phyloP scores from a whole-genome alignment of 768 basidiomycete genomes.

The Serendipita vermifera region DNA sequence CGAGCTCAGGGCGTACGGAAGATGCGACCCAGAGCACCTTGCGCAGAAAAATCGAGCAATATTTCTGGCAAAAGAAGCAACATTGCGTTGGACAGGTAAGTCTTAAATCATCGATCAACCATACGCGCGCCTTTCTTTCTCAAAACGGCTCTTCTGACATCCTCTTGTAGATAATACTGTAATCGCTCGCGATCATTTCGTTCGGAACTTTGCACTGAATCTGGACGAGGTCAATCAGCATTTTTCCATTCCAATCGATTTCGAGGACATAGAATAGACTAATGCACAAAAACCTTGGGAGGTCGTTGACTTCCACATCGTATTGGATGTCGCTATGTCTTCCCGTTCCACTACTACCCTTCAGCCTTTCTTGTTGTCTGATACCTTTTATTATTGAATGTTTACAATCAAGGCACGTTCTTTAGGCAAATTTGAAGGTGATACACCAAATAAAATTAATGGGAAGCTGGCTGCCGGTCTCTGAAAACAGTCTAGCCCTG shows the following conservation, averaged over 20 bases:
- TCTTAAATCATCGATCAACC: conserved; percentile 8
- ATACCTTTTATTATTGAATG: too few species aligned
- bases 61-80: conserved; percentile 69
- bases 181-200: conserved; percentile 11
- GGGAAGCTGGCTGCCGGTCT: too few species aligned
- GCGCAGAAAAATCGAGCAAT: conserved; percentile 64
- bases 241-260: conserved; percentile 11
- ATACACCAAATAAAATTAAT: too few species aligned
- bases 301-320: too few species aligned
- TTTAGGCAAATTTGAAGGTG: too few species aligned
- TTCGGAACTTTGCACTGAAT: background rate
- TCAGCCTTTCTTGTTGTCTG: too few species aligned
- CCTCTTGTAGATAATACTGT: conserved; percentile 16
- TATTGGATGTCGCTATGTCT: too few species aligned
- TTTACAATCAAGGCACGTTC: too few species aligned
- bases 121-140: background rate
- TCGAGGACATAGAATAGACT: conserved; percentile 11
- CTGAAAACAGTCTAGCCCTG: too few species aligned
- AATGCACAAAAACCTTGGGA: too few species aligned
- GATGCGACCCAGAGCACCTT: conserved; percentile 71
- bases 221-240: conserved; percentile 4
- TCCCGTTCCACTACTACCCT: too few species aligned
- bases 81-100: conserved; percentile 80
- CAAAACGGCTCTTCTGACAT: background rate
- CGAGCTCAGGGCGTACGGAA: conserved; percentile 67